A percentile compares a stretch with the other conserved stretches of the same genome.
Evolutionary conservation across 208 protist genomes (phyloP).

Genomic region (Wallacemonas sp.): DNA sequence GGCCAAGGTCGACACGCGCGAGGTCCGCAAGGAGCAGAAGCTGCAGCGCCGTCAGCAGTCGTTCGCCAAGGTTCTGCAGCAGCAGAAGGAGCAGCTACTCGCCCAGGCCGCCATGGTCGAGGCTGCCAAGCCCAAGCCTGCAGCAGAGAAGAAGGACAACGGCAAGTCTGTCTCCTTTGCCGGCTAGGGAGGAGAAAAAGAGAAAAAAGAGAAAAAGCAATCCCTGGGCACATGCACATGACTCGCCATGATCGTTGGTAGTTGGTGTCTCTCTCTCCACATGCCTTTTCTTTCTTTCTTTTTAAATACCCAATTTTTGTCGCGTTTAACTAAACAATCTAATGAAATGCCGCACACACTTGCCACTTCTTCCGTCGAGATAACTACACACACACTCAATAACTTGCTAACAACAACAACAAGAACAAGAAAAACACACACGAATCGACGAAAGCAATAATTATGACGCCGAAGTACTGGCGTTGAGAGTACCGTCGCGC

Average conservation of each 20-base stretch:
- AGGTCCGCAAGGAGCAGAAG: conserved; percentile 42
- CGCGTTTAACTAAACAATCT: conserved; percentile 4
- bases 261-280: not conserved
- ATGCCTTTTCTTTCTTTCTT: conserved; percentile 24
- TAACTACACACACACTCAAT: too few species aligned
- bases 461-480: too few species aligned
- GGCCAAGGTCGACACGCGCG: conserved; percentile 41
- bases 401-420: not conserved
- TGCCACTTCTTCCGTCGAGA: too few species aligned
- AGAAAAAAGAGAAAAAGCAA: not conserved
- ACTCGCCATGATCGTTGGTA: too few species aligned
- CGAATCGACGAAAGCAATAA: not conserved
- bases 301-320: conserved; percentile 10
- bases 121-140: conserved; percentile 17
- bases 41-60: conserved; percentile 45
- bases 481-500: too few species aligned
- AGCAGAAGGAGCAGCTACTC: conserved; percentile 83
- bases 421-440: conserved; percentile 12
- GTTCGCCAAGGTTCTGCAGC: conserved; percentile 75
- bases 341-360: too few species aligned
- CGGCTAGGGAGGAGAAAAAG: not conserved
- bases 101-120: conserved; percentile 36
- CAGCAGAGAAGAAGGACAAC: conserved; percentile 16
- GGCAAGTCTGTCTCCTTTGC: conserved; percentile 70
- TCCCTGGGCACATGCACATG: too few species aligned